Evolutionary conservation across 768 basidiomycete genomes (phyloP).

Genomic region (Trametes cinnabarina): DNA sequence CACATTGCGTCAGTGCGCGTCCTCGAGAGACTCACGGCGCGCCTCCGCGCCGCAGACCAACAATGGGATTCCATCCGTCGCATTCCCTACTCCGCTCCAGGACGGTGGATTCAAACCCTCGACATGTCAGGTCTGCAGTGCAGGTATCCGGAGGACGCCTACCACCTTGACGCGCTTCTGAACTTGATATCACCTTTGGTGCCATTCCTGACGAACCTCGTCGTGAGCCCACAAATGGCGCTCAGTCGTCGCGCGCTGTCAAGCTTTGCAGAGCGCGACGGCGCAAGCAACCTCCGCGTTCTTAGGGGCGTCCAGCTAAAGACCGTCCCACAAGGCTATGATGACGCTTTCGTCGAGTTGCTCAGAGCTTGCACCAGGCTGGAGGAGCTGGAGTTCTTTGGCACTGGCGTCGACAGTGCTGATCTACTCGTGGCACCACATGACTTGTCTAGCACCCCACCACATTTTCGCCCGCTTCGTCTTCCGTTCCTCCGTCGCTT

Average conservation of each 20-base stretch:
- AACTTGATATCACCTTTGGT: constrained; percentile 62
- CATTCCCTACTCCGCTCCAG: constrained; percentile 83
- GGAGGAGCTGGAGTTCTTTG: constrained; percentile 62
- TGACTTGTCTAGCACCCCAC: constrained; percentile 12
- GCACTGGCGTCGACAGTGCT: constrained; percentile 52
- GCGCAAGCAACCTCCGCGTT: constrained; percentile 44
- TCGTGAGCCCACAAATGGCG: constrained; percentile 53
- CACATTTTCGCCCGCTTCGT: constrained; percentile 43
- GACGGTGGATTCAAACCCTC: constrained; percentile 78
- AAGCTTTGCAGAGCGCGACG: constrained; percentile 53
- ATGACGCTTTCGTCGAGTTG: constrained; percentile 59
- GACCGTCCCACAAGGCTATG: constrained; percentile 28
- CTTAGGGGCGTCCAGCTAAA: constrained; percentile 54
- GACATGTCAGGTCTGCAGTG: constrained; percentile 61
- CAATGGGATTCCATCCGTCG: constrained; percentile 88
- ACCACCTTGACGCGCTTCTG: constrained; percentile 61
- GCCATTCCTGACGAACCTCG: constrained; percentile 58
- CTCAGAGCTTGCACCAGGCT: constrained; percentile 55
- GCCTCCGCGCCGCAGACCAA: constrained; percentile 61
- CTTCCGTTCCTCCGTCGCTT: constrained; percentile 60
- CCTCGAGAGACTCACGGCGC: constrained; percentile 58
- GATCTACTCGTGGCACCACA: constrained; percentile 41
- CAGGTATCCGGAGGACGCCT: constrained; percentile 45
- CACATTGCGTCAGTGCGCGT: constrained; percentile 40
- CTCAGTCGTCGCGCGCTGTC: constrained; percentile 59